phyloP scores from a whole-genome alignment of 2,329 filamentous ascomycete species.

The Dothistroma septosporum region DNA sequence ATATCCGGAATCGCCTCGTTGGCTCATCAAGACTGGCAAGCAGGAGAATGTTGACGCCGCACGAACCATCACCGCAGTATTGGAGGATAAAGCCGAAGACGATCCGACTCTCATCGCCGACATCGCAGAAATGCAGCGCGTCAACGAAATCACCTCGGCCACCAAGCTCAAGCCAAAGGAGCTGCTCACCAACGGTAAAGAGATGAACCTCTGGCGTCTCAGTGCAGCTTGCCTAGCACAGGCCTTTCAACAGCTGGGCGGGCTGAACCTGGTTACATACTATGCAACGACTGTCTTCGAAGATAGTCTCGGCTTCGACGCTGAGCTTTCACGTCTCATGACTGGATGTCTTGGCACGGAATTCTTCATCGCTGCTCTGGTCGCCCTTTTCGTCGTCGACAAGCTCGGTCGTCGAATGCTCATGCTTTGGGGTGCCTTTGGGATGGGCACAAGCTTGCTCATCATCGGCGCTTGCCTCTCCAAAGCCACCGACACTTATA shows the following conservation, averaged over 20 bases:
- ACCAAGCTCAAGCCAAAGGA: slow-evolving; percentile 23
- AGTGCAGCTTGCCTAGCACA: slow-evolving; percentile 42
- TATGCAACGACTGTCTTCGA: slow-evolving; percentile 48
- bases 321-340: slow-evolving; percentile 19
- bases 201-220: slow-evolving; percentile 15
- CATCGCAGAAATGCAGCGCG: slow-evolving; percentile 33
- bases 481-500: slow-evolving; percentile 4
- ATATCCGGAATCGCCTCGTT: slow-evolving; percentile 54
- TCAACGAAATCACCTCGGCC: slow-evolving; percentile 8
- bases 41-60: slow-evolving; percentile 45
- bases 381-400: slow-evolving; percentile 61
- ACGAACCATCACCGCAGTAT: slow-evolving; percentile 54
- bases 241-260: slow-evolving; percentile 42
- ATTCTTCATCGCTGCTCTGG: slow-evolving; percentile 25
- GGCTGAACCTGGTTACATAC: slow-evolving; percentile 21
- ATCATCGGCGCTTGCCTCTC: slow-evolving; percentile 17
- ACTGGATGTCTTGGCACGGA: slow-evolving; percentile 23
- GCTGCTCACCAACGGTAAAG: slow-evolving; percentile 13
- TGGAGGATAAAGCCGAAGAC: slow-evolving; percentile 47
- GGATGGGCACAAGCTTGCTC: slow-evolving; percentile 28
- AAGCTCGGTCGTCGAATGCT: slow-evolving; percentile 51
- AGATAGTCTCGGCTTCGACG: slow-evolving; percentile 14
- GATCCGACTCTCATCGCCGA: slow-evolving; percentile 56
- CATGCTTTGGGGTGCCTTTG: slow-evolving; percentile 25
- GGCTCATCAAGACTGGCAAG: slow-evolving; percentile 42